phyloP scores from a whole-genome alignment of 2,329 filamentous ascomycete genomes.

The Purpureocillium lavendulum region DNA sequence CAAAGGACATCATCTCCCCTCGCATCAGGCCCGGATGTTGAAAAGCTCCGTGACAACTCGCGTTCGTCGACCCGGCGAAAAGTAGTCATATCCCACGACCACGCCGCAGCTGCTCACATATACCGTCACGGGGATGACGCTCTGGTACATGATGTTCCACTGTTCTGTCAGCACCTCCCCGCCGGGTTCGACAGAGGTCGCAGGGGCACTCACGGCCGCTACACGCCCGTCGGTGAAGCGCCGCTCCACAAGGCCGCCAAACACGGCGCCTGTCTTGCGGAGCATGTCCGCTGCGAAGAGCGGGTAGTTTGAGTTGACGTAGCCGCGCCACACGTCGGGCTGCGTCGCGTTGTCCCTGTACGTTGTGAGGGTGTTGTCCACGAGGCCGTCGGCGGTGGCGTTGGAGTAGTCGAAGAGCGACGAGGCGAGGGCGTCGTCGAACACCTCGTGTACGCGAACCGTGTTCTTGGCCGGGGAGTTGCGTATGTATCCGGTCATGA shows the following conservation, averaged over 20 bases:
- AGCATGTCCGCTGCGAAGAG: constrained; percentile 21
- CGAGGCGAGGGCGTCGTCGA: constrained; percentile 16
- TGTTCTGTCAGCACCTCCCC: constrained; percentile 9
- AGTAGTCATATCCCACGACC: constrained; percentile 28
- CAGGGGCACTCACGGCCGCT: constrained; percentile 13
- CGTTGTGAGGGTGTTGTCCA: constrained; percentile 25
- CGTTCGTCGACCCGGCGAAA: constrained; percentile 16
- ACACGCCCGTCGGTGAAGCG: constrained; percentile 11
- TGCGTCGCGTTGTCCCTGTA: constrained; percentile 9
- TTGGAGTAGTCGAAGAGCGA: constrained; percentile 27
- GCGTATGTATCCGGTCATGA: constrained; percentile 24
- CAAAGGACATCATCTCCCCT: too few relatives aligned
- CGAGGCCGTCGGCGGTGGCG: constrained; percentile 21
- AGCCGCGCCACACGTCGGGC: constrained; percentile 20
- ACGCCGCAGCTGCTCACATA: constrained; percentile 23
- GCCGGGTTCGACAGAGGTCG: too few relatives aligned
- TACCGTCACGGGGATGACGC: constrained; percentile 23
- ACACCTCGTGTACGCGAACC: constrained; percentile 23
- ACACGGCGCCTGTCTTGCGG: constrained; percentile 14
- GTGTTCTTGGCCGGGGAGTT: constrained; percentile 20
- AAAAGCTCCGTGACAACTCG: constrained; percentile 21
- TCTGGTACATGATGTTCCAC: constrained; percentile 29
- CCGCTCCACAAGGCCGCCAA: constrained; percentile 13
- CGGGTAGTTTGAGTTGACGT: constrained; percentile 28
- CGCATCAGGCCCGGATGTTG: constrained; percentile 10